These are phyloP conservation scores for Microcera coccophila DNA, from an alignment of 2,329 filamentous ascomycete genomes.

Conservation along the genomic window DNA sequence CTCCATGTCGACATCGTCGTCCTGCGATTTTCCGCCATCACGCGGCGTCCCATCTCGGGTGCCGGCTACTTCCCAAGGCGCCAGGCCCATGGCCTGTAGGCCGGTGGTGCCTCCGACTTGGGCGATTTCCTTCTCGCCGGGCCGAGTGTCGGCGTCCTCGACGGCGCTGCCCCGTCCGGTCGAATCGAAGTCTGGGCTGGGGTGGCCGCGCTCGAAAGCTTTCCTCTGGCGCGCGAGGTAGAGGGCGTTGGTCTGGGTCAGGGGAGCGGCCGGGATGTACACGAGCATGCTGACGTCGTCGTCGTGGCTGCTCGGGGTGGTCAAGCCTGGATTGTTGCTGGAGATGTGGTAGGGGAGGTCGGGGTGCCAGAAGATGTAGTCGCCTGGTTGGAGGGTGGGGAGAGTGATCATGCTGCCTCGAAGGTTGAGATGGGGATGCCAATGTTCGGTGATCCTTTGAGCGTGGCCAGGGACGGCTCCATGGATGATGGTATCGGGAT, in stretches of 20 bases:
- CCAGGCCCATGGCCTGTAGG: conserved; percentile 56
- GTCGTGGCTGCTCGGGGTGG: conserved; percentile 24
- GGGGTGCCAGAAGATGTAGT: conserved; percentile 58
- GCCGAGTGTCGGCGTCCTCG: conserved; percentile 47
- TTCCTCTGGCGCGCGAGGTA: conserved; percentile 56
- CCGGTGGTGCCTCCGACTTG: conserved; percentile 48
- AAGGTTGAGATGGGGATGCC: conserved; percentile 55
- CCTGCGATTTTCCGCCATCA: conserved; percentile 18
- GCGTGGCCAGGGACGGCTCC: conserved; percentile 56
- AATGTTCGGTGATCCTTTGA: conserved; percentile 54
- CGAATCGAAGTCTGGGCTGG: conserved; percentile 54
- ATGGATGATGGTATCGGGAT: conserved; percentile 54
- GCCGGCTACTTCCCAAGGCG: conserved; percentile 44
- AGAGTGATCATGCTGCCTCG: conserved; percentile 52
- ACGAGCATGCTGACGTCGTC: conserved; percentile 47
- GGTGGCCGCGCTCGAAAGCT: conserved; percentile 52
- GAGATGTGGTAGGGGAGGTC: conserved; percentile 55
- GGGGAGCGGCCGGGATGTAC: conserved; percentile 52
- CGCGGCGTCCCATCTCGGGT: conserved; percentile 28
- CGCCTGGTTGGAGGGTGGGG: conserved; percentile 51
- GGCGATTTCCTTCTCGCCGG: conserved; percentile 49
- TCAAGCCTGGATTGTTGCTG: conserved; percentile 33
- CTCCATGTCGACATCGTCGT: conserved; percentile 28
- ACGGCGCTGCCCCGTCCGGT: conserved; percentile 45
- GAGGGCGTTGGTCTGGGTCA: conserved; percentile 55